Evolutionary conservation across 495 filamentous ascomycete genomes (phyloP), one percentile per base, ranked within the genome.

Genomic region (Geoglossum glabrum): DNA sequence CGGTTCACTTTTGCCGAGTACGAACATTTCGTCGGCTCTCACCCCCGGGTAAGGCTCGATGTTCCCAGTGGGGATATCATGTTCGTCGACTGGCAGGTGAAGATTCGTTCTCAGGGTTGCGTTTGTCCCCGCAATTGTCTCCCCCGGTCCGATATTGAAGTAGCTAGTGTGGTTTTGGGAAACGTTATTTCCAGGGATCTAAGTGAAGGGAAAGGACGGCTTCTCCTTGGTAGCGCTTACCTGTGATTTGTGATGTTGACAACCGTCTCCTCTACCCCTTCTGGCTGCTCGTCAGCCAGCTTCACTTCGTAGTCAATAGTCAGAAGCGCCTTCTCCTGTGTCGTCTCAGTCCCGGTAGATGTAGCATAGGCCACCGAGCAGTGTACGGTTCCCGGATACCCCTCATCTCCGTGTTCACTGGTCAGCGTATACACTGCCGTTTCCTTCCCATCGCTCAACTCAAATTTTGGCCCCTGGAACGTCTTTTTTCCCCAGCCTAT

Each of bases 171-270:
- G 63, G 58, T n/a, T n/a, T n/a, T 34, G 25, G 30, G 15, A 2
- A 10, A 61, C 15, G 0, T 21, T 31, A 33, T 49, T 25, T 56
- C n/a, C n/a, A n/a, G n/a, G n/a, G n/a, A n/a, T n/a, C n/a, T n/a
- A n/a, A n/a, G n/a, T n/a, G n/a, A n/a, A n/a, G n/a, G n/a, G n/a
- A n/a, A n/a, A n/a, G n/a, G n/a, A n/a, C n/a, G n/a, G n/a, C 31
- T 11, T 34, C 11, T 34, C 11, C 11, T 34, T 34, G 36, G 10
- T 3, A 31, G 30, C 30, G 30, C 75, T 58, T 72, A 93, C 87
- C 86, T 92, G 71, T 97, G 90, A 71, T 97, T 97, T 30, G 90
- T 97, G 63, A 95, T 75, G 64, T 86, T 90, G 61, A 96, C 76
- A 2, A 82, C 84, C 0, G 90, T 96, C 75, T 96, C 90, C 25